Evolutionary conservation across 164 flowering plant species (phyloP), one percentile per base, ranked within the genome.

Genomic region (Liriodendron chinense): DNA sequence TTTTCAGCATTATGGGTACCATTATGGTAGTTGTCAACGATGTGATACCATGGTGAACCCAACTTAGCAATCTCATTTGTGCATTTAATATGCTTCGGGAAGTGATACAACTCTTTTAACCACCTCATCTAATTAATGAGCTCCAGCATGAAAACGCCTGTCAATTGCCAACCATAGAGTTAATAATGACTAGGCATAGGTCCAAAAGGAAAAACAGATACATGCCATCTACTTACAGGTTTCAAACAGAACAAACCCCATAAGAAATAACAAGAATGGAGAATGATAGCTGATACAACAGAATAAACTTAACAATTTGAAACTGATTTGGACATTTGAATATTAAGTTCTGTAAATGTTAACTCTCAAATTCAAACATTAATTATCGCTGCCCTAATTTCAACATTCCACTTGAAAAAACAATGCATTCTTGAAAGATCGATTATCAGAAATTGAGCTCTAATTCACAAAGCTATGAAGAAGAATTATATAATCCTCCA

Each of bases 41-140:
- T 23, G 62, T 8, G 73, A 62, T n/a, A 63, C 53, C 70, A 47
- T 22, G 59, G 47, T 23, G 65, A 21, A 57, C 34, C 76, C 50
- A 59, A 64, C 43, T 64, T 47, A 24, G 78, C 75, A 59, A 71
- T 48, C 18, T 23, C 57, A 65, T 65, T 49, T 9, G 28, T 28
- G 13, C 49, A 63, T 24, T 28, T 72, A 43, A 6, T 69, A 47
- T 72, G 25, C 53, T 75, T 77, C 67, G 48, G n/a, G 22, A 78
- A 64, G 74, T 1, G 28, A 73, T 22, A 9, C 34, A 61, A 67
- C 53, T 43, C 62, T 10, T 77, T 74, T 50, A 77, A 71, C 78
- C 78, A 61, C 77, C 72, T 80, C 80, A 80, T 80, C 72, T 69
- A 10, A 69, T 48, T 47, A 16, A 69, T 56, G 49, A 53, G 13